Evolutionary conservation across 2,329 filamentous ascomycete genomes (phyloP).

Genomic region (Hymenoscyphus scutula): DNA sequence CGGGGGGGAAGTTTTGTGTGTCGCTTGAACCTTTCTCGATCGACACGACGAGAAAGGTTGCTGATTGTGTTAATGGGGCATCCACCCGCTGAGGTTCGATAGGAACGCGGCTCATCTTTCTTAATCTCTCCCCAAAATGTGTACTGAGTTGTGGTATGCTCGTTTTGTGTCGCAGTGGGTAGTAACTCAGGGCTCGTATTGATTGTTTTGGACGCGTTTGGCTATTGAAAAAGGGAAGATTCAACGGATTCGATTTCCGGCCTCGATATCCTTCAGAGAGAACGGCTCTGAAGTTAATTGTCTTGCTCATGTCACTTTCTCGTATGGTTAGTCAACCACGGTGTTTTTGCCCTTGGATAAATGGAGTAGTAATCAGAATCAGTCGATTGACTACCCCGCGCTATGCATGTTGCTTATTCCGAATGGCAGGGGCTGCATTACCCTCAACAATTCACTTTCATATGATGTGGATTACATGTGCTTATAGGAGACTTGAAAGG

Average conservation of each 20-base stretch:
- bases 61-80: slow-evolving; percentile 50
- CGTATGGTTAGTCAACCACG: not conserved
- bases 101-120: slow-evolving; percentile 29
- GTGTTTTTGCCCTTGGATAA: not conserved
- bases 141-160: not conserved
- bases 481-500: no score
- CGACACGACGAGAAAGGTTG: slow-evolving; percentile 53
- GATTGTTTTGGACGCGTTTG: not conserved
- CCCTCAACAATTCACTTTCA: not conserved
- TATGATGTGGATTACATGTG: no score
- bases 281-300: not conserved
- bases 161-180: not conserved
- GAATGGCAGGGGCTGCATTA: not conserved
- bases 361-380: not conserved
- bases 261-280: not conserved
- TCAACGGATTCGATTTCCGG: not conserved
- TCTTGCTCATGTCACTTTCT: not conserved
- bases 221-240: not conserved
- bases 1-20: slow-evolving; percentile 18
- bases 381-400: not conserved
- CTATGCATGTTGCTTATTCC: slow-evolving; percentile 1
- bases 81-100: slow-evolving; percentile 47
- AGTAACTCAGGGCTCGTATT: not conserved
- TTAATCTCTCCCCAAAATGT: not conserved
- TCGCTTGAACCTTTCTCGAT: slow-evolving; percentile 32